Evolutionary conservation across 2,329 filamentous ascomycete species (phyloP), one percentile per base, ranked within the genome.

Genomic region (Penicillium sp.): DNA sequence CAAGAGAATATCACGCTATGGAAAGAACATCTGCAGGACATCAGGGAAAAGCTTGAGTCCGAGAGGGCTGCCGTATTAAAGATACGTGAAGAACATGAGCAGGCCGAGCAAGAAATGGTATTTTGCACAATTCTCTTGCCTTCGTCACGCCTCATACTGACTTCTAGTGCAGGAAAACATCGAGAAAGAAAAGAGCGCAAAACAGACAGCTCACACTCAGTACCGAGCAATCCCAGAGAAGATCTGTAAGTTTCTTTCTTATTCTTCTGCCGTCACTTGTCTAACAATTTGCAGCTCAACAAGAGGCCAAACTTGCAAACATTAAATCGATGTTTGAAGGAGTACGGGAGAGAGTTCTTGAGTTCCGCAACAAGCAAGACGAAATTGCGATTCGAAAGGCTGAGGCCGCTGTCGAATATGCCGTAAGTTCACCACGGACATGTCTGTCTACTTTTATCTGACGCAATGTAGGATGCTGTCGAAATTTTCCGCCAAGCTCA

Each of bases 211-310:
- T 33, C 77, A 84, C 26, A 85, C 83, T 35, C 79, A 82, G 50
- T 91, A 86, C 76, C 80, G 82, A 51, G 82, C 82, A 19, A 77
- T 96, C 9, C 89, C 88, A 0, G 81, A 83, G 47, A 90, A 86
- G 70, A 87, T 93, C 52, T 82, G 88, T 87, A 78, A 69, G 84
- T 67, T 57, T 77, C 9, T 11, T 25, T 70, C 42, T 63, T 58
- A 26, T 16, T 11, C 10, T 25, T 31, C 12, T 42, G 14, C 16
- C 2, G 1, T 31, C 40, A 41, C 12, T 35, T 53, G 59, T 48
- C 67, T 75, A 67, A 71, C 69, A 30, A 31, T 6, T 52, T 52
- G n/a, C 67, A 79, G 73, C 69, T 36, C 68, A 76, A 35, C 68
- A 78, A 62, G 68, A 82, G 72, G 71, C 66, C 30, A 82, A 82